Base-by-base conservation (phyloP, 305 asterid genomes). In the Ajuga reptans region DNA sequence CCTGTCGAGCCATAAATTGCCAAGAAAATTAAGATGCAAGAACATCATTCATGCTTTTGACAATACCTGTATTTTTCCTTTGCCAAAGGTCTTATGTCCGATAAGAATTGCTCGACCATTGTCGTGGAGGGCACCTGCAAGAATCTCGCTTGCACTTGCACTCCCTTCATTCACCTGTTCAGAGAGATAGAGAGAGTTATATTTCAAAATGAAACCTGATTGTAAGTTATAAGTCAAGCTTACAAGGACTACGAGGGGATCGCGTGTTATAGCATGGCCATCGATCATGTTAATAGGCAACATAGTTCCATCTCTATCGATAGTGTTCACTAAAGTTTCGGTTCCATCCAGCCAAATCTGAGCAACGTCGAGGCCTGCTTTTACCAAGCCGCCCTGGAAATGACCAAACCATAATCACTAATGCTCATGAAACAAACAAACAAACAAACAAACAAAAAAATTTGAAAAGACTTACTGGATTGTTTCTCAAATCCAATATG, bases 61-160 rank as follows among this genome's bases (percentile, higher is more conserved):
- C 2, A 15, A 47, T 74, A 89, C 96, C 96, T 90, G 98, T 72
- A 90, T 90, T 82, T 90, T 92, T 53, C 98, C 97, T 76, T 92
- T 92, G 33, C 98, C 98, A 16, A 88, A 92, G 50, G 98, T 92
- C 75, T 54, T 84, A 77, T 86, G 89, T 39, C 98, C 97, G 10
- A 92, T 84, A 45, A 92, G 98, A 64, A 76, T 69, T 5, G 98
- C 98, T 61, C 98, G 82, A 49, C 97, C 96, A 42, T 90, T 92
- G 84, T 92, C 98, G 46, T 85, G 97, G 34, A 92, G 95, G 10
- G 98, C 98, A 45, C 98, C 96, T 0, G 98, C 97, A 37, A 92
- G 84, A 77, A 92, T 92, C 87, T 92, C 98, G 69, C 96, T 92
- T 2, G 97, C 96, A 80, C 97, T 92, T 12, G 98, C 98, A 79